These are phyloP conservation scores for Leptographium galeiforme DNA, from an alignment of 2,329 filamentous ascomycete genomes.

Conservation along the genomic window DNA sequence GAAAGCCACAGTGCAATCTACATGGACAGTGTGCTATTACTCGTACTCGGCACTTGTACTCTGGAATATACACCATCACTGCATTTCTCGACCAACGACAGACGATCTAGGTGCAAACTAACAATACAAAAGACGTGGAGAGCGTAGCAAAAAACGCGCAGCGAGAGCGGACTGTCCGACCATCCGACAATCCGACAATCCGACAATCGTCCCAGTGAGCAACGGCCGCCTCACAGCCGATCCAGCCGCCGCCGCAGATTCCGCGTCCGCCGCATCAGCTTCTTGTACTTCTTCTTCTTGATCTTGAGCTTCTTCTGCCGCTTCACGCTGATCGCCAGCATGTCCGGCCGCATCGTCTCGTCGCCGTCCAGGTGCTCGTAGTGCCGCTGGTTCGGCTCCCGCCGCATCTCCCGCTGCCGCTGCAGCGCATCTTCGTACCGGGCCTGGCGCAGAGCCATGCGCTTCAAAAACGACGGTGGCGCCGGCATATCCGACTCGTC, in stretches of 20 bases:
- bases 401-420: conserved; percentile 16
- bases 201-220: no score
- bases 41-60: no score
- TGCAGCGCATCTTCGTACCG: conserved; percentile 37
- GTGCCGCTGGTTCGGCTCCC: conserved; percentile 24
- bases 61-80: not conserved
- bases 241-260: conserved; percentile 69
- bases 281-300: conserved; percentile 99
- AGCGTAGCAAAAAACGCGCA: not conserved
- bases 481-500: conserved; percentile 1
- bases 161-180: not conserved
- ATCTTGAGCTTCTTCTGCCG: conserved; percentile 91
- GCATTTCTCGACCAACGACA: not conserved
- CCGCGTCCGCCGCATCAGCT: conserved; percentile 86
- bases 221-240: conserved; percentile 6
- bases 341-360: conserved; percentile 23
- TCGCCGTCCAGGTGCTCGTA: not conserved
- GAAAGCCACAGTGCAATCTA: no score
- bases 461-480: conserved; percentile 51
- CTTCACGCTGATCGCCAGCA: conserved; percentile 81
- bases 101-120: not conserved
- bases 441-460: conserved; percentile 52
- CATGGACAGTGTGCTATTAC: no score
- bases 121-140: not conserved
- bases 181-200: no score